Evolutionary conservation across 2,329 filamentous ascomycete species (phyloP), one percentile per base, ranked within the genome.

Genomic region (Phyllosticta citriasiana): DNA sequence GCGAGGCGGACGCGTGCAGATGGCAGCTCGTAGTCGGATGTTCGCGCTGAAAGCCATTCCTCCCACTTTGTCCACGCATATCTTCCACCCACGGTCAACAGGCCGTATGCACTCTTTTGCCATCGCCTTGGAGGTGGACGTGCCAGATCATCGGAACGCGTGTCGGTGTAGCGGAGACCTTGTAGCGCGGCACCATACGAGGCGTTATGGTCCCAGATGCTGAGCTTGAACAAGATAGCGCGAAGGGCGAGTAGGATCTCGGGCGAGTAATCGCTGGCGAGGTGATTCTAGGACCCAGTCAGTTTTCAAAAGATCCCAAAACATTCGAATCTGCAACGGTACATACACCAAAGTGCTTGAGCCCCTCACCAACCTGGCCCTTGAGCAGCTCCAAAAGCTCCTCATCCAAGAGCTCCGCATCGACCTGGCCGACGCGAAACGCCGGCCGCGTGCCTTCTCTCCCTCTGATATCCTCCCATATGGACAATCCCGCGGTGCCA

Each of bases 11-110:
- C 79, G 71, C 67, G 74, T 33, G 80, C 77, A 69, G 79, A 65
- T 3, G 72, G 62, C 4, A 27, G 54, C 3, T 88, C 85, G 70
- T 89, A 89, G 62, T 88, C 88, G 63, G 86, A 83, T 60, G 87
- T 84, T 63, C 86, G 83, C 60, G 87, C 84, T 14, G 94, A 77
- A 58, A 97, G 79, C 84, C 89, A 93, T 64, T 88, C 86, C 75
- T 96, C 91, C 90, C 91, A 96, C 71, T 91, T 91, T 4, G 85
- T 85, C 93, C 93, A 97, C 12, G 85, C 86, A 72, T 99, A 99
- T 64, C 87, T 84, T 0, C 94, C 94, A 59, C 89, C 87, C 9
- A 97, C 89, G 1, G 91, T 96, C 62, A 95, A 77, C 3, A 96
- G 67, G 0, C 93, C 94, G 70, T 97, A 96, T 0, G 91, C 68